Evolutionary conservation across 73 alveolate genomes (phyloP), one percentile per base, ranked within the genome.

Genomic region (Breviolum minutum): DNA sequence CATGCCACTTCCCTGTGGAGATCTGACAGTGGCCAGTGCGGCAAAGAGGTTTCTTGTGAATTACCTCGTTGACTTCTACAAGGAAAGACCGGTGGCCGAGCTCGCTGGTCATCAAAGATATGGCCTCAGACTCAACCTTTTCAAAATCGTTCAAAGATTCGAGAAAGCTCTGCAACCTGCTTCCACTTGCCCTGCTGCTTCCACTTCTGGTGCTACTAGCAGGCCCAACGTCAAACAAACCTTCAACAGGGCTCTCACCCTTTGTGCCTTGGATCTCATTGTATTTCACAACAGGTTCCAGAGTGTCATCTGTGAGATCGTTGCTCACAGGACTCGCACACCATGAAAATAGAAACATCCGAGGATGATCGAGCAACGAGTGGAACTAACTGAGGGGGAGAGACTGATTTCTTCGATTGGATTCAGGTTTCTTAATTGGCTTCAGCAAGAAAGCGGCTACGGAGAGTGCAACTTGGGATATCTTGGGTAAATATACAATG

Each of bases 191-290:
- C 92, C 76, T 62, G 73, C 76, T 83, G 62, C 92, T 27, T 6
- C 89, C 89, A 61, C 92, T 83, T 6, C 32, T 48, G 24, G 92
- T 83, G 61, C 92, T 83, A 54, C 92, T 83, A 61, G 48, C 92
- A 48, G 88, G 88, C 32, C 27, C 19, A 13, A 48, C 88, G 32
- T 80, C 88, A 30, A 80, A 80, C 13, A 27, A 16, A 77, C 12
- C 32, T 63, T 32, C 88, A 48, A 6, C 88, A 48, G 54, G 54
- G 54, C 54, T 40, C 54, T 40, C 54, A 3, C 54, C 54, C 54
- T 29, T 80, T 80, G 81, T 61, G 73, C 16, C 69, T 48, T 29
- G 14, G 48, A 61, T 83, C 60, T 17, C 77, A 68, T 68, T 6
- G 77, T 68, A 22, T 17, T 5, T 26, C 76, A 17, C 92, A 8